Conservation (phyloP, 75 land plant genomes). For the Pseudotsuga menziesii region DNA sequence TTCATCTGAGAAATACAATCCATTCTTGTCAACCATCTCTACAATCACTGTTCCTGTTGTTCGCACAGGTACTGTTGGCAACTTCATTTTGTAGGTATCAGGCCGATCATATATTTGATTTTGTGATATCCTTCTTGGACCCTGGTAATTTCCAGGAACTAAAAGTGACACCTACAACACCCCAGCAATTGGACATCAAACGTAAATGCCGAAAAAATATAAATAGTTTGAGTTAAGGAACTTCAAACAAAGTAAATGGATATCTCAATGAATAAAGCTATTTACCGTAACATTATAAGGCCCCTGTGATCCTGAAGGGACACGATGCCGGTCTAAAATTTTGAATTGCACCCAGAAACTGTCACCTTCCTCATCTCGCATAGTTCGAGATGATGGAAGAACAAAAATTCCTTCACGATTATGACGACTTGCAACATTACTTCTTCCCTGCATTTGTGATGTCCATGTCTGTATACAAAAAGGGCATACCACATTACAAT, state of each 20-base stretch:
- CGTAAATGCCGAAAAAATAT: not conserved
- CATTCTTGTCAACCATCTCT: conserved; percentile 93
- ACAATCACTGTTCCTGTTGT: conserved; percentile 85
- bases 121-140: conserved; percentile 63
- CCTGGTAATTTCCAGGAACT: conserved; percentile 97
- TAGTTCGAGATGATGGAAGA: conserved; percentile 64
- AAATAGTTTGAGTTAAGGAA: not conserved
- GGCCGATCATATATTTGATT: conserved; percentile 47
- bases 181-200: not conserved
- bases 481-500: not conserved
- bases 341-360: conserved; percentile 85
- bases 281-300: conserved; percentile 96
- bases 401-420: conserved; percentile 85
- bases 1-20: conserved; percentile 84
- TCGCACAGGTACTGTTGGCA: conserved; percentile 89
- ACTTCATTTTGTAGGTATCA: conserved; percentile 62
- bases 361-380: conserved; percentile 93
- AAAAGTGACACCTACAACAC: conserved; percentile 62
- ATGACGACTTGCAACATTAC: conserved; percentile 56
- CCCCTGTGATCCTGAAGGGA: conserved; percentile 66
- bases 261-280: not conserved
- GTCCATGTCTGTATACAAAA: conserved; percentile 78
- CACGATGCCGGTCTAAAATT: conserved; percentile 69
- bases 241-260: not conserved
- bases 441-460: conserved; percentile 77